phyloP scores from a whole-genome alignment of 371 early-diverging fungal genomes.

The Amoeboaphelidium protococcarum region DNA sequence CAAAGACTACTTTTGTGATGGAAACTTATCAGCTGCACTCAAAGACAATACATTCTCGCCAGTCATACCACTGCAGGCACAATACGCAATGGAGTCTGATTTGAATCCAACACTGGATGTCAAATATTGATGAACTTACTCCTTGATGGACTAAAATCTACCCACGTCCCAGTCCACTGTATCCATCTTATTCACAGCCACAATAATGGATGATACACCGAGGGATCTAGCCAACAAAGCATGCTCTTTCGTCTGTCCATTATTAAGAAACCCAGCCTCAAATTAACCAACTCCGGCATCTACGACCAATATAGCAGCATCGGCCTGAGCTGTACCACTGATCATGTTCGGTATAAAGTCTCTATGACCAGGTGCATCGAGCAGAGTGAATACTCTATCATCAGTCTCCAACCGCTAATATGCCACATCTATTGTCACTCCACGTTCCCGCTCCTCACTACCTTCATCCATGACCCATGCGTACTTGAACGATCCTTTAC shows the following conservation, averaged over 20 bases:
- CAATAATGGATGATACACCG: slow-evolving; percentile 60
- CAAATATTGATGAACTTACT: slow-evolving; percentile 36
- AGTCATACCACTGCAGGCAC: slow-evolving; percentile 66
- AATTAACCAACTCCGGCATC: slow-evolving; percentile 77
- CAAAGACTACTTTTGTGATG: slow-evolving; percentile 30
- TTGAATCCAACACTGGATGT: slow-evolving; percentile 34
- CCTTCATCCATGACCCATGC: slow-evolving; percentile 92
- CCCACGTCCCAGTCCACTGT: slow-evolving; percentile 32
- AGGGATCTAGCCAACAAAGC: slow-evolving; percentile 56
- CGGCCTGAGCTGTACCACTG: slow-evolving; percentile 86
- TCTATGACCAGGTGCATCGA: slow-evolving; percentile 97
- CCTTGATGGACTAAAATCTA: slow-evolving; percentile 40
- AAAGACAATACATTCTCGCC: slow-evolving; percentile 47
- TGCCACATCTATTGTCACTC: slow-evolving; percentile 92
- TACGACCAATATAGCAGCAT: slow-evolving; percentile 84
- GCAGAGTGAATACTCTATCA: slow-evolving; percentile 43
- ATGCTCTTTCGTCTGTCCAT: slow-evolving; percentile 93
- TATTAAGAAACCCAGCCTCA: slow-evolving; percentile 86
- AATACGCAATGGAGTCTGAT: slow-evolving; percentile 31
- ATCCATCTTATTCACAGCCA: slow-evolving; percentile 83
- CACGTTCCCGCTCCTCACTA: slow-evolving; percentile 62
- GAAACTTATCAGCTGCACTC: slow-evolving; percentile 6
- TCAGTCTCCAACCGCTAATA: slow-evolving; percentile 64
- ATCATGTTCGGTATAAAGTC: slow-evolving; percentile 99
- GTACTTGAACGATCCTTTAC: slow-evolving; percentile 71